phyloP scores from a whole-genome alignment of 1,284 basidiomycete species.

The Cutaneotrichosporon mucoides region DNA sequence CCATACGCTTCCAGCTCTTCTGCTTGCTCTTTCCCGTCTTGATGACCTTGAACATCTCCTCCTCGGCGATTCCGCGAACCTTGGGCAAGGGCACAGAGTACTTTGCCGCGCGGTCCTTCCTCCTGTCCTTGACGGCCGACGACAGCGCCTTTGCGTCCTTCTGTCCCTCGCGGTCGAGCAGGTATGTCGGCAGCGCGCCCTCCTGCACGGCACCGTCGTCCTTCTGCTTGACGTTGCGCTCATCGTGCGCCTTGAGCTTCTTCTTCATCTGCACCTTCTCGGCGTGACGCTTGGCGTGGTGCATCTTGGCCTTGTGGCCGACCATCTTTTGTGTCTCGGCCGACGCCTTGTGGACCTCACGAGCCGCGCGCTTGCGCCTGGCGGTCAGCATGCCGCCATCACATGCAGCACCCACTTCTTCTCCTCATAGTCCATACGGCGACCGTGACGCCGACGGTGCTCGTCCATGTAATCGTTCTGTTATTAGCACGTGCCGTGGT shows the following conservation, averaged over 20 bases:
- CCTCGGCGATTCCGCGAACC: conserved; percentile 96
- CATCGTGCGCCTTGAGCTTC: conserved; percentile 97
- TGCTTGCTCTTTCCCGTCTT: conserved; percentile 96
- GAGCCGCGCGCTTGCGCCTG: conserved; percentile 91
- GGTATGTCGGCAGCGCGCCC: conserved; percentile 85
- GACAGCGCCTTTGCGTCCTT: conserved; percentile 96
- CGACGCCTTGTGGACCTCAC: conserved; percentile 82
- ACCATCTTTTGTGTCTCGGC: conserved; percentile 88
- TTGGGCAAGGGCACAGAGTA: conserved; percentile 95
- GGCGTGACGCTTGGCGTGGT: conserved; percentile 91
- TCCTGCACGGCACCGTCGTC: conserved; percentile 76
- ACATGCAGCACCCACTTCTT: conserved; percentile 35
- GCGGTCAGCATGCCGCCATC: not conserved
- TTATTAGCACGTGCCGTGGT: conserved; percentile 8
- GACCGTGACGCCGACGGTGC: conserved; percentile 50
- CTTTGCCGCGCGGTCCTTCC: conserved; percentile 98
- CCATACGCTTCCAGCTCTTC: conserved; percentile 99
- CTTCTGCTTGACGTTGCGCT: conserved; percentile 93
- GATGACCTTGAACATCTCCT: conserved; percentile 99
- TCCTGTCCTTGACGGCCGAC: conserved; percentile 96
- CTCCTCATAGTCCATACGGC: conserved; percentile 49
- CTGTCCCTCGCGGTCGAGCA: conserved; percentile 94
- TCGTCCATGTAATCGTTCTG: conserved; percentile 52
- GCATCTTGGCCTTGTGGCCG: conserved; percentile 94
- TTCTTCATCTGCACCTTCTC: conserved; percentile 99